Percentiles rank a stretch among this genome's conserved stretches.
Conservation (phyloP, 140 eudicot genomes). For the Oenanthe javanica region DNA sequence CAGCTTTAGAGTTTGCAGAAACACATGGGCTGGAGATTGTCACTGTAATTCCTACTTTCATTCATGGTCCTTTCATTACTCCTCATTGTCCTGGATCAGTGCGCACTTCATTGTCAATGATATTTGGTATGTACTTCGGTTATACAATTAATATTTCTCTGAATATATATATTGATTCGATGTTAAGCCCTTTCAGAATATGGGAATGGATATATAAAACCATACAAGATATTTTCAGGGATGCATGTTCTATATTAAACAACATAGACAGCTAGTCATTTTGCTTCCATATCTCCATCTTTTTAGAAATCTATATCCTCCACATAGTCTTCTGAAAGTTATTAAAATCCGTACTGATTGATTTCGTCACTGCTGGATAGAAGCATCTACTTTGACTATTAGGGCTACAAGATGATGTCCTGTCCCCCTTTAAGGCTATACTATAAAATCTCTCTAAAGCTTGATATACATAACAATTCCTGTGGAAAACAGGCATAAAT, state of each 20-base stretch:
- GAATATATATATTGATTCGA: neutral
- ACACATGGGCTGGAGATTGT: constrained; percentile 36
- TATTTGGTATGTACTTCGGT: constrained; percentile 26
- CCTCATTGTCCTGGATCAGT: constrained; percentile 39
- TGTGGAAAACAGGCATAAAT: neutral
- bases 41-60: constrained; percentile 30
- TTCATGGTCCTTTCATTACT: constrained; percentile 43
- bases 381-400: too few species aligned
- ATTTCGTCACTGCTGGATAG: too few species aligned
- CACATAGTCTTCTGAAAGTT: too few species aligned
- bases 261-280: neutral
- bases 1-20: constrained; percentile 30
- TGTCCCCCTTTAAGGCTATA: too few species aligned
- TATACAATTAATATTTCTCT: neutral
- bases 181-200: neutral
- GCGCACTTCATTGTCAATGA: constrained; percentile 25
- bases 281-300: too few species aligned
- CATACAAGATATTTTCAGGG: neutral
- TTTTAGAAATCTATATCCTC: neutral
- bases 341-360: neutral
- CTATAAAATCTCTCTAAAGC: neutral
- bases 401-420: too few species aligned
- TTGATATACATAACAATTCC: neutral
- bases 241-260: neutral
- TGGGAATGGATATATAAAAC: neutral